Evolutionary conservation across 345 rosid genomes (phyloP).

Genomic region (Geranium rotundifolium): DNA sequence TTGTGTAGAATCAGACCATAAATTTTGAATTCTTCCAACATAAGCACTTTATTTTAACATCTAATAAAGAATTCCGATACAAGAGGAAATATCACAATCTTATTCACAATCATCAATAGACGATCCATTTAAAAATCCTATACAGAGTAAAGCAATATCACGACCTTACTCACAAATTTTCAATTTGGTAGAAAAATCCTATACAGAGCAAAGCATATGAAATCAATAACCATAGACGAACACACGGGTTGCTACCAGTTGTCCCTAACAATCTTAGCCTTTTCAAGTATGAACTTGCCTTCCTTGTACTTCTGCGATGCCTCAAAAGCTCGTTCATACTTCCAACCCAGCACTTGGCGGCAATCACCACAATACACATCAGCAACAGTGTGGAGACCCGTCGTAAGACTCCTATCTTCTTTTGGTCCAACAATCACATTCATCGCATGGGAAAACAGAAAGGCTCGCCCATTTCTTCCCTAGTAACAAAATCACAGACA

Average conservation of each 20-base stretch:
- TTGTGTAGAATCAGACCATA: no score
- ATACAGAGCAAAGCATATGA: no score
- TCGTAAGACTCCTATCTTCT: slow-evolving; percentile 63
- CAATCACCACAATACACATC: slow-evolving; percentile 66
- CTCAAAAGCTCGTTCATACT: slow-evolving; percentile 70
- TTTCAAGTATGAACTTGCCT: slow-evolving; percentile 87
- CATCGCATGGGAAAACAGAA: slow-evolving; percentile 82
- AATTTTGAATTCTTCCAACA: no score
- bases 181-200: no score
- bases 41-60: no score
- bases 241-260: slow-evolving; percentile 50
- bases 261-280: slow-evolving; percentile 61
- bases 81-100: no score
- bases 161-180: no score
- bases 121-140: no score
- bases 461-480: slow-evolving; percentile 87
- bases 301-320: slow-evolving; percentile 71
- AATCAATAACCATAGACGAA: no score
- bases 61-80: no score
- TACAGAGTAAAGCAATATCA: no score
- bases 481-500: slow-evolving; percentile 25
- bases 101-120: no score
- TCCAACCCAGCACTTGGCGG: slow-evolving; percentile 71
- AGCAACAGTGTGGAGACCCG: slow-evolving; percentile 84
- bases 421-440: slow-evolving; percentile 52